Evolutionary conservation across 2,329 filamentous ascomycete genomes (phyloP).

Genomic region (Beauveria asiatica): DNA sequence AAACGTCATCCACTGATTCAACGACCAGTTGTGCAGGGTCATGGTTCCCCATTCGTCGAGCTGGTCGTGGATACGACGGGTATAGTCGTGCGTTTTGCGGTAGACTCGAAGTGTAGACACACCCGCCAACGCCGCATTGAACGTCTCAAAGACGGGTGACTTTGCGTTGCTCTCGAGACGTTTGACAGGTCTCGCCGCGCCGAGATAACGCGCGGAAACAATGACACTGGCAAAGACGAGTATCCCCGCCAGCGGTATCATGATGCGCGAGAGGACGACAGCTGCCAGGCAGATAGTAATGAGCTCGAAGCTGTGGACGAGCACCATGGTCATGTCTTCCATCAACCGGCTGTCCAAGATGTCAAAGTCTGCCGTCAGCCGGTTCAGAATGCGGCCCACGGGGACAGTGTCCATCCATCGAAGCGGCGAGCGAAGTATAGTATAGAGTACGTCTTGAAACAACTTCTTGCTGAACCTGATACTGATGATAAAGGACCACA

Average conservation of each 20-base stretch:
- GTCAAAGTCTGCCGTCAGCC: constrained; percentile 71
- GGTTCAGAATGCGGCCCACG: constrained; percentile 65
- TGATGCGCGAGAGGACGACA: constrained; percentile 47
- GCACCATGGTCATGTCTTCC: constrained; percentile 51
- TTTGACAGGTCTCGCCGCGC: constrained; percentile 64
- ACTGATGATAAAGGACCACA: constrained; percentile 54
- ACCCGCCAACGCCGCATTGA: constrained; percentile 62
- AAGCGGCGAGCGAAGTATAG: constrained; percentile 63
- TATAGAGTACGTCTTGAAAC: constrained; percentile 58
- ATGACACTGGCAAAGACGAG: constrained; percentile 49
- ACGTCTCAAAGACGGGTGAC: constrained; percentile 72
- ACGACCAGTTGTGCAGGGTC: constrained; percentile 60
- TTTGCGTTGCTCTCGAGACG: constrained; percentile 69
- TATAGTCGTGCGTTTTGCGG: constrained; percentile 56
- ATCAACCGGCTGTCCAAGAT: constrained; percentile 61
- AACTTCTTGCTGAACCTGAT: constrained; percentile 58
- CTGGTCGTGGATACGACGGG: constrained; percentile 58
- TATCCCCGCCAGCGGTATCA: constrained; percentile 52
- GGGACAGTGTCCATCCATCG: constrained; percentile 76
- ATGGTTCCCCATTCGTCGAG: constrained; percentile 62
- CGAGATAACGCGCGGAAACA: constrained; percentile 53
- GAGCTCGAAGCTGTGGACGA: constrained; percentile 51
- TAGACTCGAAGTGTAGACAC: constrained; percentile 72
- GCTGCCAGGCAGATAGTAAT: constrained; percentile 58
- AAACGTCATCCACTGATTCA: constrained; percentile 70